phyloP scores from a whole-genome alignment of 495 filamentous ascomycete genomes.

The Extremus antarcticus region DNA sequence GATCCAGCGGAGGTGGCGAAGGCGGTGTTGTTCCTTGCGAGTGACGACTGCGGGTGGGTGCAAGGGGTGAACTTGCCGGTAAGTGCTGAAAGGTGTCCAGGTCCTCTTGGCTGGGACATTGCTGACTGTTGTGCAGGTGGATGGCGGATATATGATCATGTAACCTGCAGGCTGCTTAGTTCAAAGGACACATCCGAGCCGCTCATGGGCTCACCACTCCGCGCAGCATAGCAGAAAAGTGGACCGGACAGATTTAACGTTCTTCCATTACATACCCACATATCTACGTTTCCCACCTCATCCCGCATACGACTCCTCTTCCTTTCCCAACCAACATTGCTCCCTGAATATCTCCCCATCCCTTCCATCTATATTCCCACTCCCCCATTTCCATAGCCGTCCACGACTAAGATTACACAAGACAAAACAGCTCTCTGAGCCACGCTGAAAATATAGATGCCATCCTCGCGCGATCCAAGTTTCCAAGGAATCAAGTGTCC shows the following conservation, averaged over 20 bases:
- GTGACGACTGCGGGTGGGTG: constrained; percentile 39
- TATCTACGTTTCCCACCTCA: background rate
- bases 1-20: constrained; percentile 38
- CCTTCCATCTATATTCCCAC: background rate
- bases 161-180: background rate
- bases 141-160: constrained; percentile 39
- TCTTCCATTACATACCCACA: background rate
- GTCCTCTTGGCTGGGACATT: too few relatives aligned
- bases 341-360: too few relatives aligned
- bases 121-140: too few relatives aligned
- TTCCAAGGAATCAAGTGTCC: background rate
- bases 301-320: background rate
- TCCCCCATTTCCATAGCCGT: background rate
- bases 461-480: background rate
- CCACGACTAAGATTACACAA: background rate
- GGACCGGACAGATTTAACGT: background rate
- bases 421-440: background rate
- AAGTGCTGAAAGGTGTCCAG: too few relatives aligned
- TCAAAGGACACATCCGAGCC: too few relatives aligned
- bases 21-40: constrained; percentile 41
- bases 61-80: constrained; percentile 34
- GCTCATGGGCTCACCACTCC: too few relatives aligned
- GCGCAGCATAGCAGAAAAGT: too few relatives aligned
- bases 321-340: background rate
- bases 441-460: too few relatives aligned